Evolutionary conservation across 2,329 filamentous ascomycete species (phyloP).

Genomic region (Penicillium sp.): DNA sequence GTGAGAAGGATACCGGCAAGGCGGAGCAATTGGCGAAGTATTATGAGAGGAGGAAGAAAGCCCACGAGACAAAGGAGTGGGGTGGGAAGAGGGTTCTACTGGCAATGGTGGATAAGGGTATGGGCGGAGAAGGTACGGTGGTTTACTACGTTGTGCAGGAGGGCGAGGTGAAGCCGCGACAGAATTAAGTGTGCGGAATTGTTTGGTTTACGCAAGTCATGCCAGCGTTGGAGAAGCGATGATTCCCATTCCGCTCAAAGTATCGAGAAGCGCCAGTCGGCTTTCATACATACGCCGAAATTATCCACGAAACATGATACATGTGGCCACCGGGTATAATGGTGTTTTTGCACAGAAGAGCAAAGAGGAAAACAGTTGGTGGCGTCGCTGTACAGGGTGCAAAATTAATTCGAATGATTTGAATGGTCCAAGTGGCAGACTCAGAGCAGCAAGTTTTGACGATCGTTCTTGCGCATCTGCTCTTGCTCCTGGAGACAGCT

Average conservation of each 20-base stretch:
- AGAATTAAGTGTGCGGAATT: slow-evolving; percentile 45
- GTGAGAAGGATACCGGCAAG: slow-evolving; percentile 21
- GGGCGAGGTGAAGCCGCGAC: slow-evolving; percentile 59
- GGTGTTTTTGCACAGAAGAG: slow-evolving; percentile 8
- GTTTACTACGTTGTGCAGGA: slow-evolving; percentile 63
- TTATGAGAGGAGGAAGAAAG: slow-evolving; percentile 26
- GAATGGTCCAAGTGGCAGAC: too few species aligned
- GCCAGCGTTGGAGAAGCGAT: neutral
- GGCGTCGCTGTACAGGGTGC: neutral
- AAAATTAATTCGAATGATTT: neutral
- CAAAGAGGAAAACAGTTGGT: slow-evolving; percentile 1
- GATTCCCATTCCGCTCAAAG: slow-evolving; percentile 15
- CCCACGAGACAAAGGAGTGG: slow-evolving; percentile 33
- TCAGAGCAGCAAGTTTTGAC: slow-evolving; percentile 21
- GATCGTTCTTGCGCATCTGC: slow-evolving; percentile 20
- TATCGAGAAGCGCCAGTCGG: slow-evolving; percentile 6
- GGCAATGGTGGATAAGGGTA: slow-evolving; percentile 50
- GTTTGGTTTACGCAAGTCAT: neutral
- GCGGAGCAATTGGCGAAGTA: slow-evolving; percentile 30
- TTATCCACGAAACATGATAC: slow-evolving; percentile 11
- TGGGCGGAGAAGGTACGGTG: slow-evolving; percentile 55
- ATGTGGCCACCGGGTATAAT: slow-evolving; percentile 29
- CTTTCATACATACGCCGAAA: slow-evolving; percentile 9
- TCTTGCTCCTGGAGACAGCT: slow-evolving; percentile 52
- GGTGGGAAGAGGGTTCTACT: slow-evolving; percentile 53